Evolutionary conservation across 2,329 filamentous ascomycete genomes (phyloP), one percentile per base, ranked within the genome.

Genomic region (Didymella pinodella): DNA sequence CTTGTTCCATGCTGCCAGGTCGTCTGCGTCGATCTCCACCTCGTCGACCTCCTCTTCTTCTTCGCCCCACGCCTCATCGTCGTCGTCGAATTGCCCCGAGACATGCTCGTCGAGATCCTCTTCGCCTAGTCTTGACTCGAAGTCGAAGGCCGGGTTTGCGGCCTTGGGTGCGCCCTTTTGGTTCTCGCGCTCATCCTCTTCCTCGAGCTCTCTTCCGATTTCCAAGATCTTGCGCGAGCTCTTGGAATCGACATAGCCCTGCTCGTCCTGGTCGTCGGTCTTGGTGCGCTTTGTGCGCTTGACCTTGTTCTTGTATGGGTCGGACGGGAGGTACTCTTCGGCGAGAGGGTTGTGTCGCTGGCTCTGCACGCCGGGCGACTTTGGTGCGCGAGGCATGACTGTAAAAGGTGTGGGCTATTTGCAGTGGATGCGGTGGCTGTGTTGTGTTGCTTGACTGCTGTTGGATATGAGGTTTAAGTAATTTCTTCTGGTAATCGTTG

Each of bases 281-380:
- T 78, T 72, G 48, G 75, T 75, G 54, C 82, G 85, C 77, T 88
- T 90, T 65, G 81, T 92, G 71, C 83, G 83, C 67, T 88, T 88
- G 29, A 87, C 83, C 69, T 83, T 93, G 88, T 75, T 88, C 88
- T 80, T 93, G 87, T 71, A 94, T 77, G 65, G 88, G 82, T 61
- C 89, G 84, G 57, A 88, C 85, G 66, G 92, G 83, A 68, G 89
- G 79, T 74, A 98, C 84, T 98, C 95, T 73, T 96, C 91, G 70
- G 94, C 90, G 60, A 99, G 89, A 40, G 94, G 93, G 68, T 96
- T 96, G 80, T 97, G 94, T 65, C 91, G 88, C 72, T 89, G 87
- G 67, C 83, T 83, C 74, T 84, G 86, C 66, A 76, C 80, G 57
- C 82, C 83, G 66, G 78, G 81, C 65, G 82, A 78, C 62, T 79